phyloP scores from a whole-genome alignment of 108 stramenopile genomes.

The Discostella pseudostelligera region DNA sequence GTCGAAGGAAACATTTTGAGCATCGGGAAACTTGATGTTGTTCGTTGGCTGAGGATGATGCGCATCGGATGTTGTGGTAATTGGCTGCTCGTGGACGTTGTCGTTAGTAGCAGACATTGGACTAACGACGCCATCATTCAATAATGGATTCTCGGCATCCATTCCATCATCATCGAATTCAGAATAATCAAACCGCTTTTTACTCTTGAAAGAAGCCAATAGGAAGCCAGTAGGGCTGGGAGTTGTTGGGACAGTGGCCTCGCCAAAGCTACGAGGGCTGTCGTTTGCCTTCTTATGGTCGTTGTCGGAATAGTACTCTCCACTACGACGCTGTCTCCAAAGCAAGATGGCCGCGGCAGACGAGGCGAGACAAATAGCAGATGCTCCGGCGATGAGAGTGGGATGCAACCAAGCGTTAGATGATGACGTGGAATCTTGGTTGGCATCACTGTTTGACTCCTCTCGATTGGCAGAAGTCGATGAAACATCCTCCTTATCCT shows the following conservation, averaged over 20 bases:
- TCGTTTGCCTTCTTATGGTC: constrained; percentile 11
- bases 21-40: constrained; percentile 29
- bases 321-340: constrained; percentile 12
- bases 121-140: constrained; percentile 1
- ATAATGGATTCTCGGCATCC: background rate
- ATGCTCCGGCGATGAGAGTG: constrained; percentile 23
- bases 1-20: constrained; percentile 17
- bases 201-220: constrained; percentile 16
- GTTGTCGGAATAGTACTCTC: background rate
- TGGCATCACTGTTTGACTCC: background rate
- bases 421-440: background rate
- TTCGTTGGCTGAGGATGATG: constrained; percentile 15
- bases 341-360: constrained; percentile 28
- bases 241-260: constrained; percentile 20
- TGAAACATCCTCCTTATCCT: background rate
- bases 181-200: constrained; percentile 43
- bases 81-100: background rate
- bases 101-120: background rate
- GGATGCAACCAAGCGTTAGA: constrained; percentile 22
- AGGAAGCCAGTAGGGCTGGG: constrained; percentile 30
- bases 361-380: constrained; percentile 22
- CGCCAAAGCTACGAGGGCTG: constrained; percentile 17
- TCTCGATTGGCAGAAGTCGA: background rate
- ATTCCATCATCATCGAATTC: constrained; percentile 31
- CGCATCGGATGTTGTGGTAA: too few relatives aligned